Percentiles rank a stretch among this genome's conserved stretches.
Evolutionary conservation across 1,284 basidiomycete species (phyloP).

Genomic region (Fomitopsis pinicola): DNA sequence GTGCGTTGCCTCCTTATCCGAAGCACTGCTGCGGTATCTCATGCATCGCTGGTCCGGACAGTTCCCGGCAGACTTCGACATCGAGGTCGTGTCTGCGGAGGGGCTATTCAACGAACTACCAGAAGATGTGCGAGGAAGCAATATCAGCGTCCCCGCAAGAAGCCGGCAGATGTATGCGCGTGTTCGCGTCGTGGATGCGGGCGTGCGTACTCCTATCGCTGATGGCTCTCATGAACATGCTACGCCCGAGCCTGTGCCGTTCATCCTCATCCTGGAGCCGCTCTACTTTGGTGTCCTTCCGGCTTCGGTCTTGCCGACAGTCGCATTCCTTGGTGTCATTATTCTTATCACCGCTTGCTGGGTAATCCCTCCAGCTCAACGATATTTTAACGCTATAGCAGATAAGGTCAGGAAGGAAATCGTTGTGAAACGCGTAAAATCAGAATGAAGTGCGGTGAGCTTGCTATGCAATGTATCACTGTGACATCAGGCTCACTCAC

Average conservation of each 20-base stretch:
- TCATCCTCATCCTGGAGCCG: constrained; percentile 55
- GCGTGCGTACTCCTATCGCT: constrained; percentile 38
- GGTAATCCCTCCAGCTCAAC: constrained; percentile 14
- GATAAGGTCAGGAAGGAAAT: constrained; percentile 11
- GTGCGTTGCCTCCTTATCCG: constrained; percentile 36
- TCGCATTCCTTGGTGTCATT: constrained; percentile 11
- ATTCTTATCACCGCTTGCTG: constrained; percentile 11
- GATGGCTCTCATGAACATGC: constrained; percentile 1
- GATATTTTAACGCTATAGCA: constrained; percentile 11
- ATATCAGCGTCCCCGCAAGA: constrained; percentile 4
- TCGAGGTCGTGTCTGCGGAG: constrained; percentile 15
- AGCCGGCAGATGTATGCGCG: constrained; percentile 46
- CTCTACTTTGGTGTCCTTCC: constrained; percentile 56
- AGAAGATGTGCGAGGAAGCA: no score
- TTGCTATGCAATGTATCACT: not conserved
- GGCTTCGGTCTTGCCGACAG: constrained; percentile 41
- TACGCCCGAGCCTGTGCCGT: constrained; percentile 32
- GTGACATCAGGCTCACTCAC: no score
- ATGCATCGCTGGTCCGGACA: constrained; percentile 7
- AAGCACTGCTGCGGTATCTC: not conserved
- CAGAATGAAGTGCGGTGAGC: not conserved
- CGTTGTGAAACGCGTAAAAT: not conserved
- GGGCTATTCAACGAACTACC: not conserved
- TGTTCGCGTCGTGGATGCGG: constrained; percentile 46
- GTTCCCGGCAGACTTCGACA: constrained; percentile 27